Evolutionary conservation across 805 yeast species (phyloP).

Genomic region (Ogataea salicorniae): DNA sequence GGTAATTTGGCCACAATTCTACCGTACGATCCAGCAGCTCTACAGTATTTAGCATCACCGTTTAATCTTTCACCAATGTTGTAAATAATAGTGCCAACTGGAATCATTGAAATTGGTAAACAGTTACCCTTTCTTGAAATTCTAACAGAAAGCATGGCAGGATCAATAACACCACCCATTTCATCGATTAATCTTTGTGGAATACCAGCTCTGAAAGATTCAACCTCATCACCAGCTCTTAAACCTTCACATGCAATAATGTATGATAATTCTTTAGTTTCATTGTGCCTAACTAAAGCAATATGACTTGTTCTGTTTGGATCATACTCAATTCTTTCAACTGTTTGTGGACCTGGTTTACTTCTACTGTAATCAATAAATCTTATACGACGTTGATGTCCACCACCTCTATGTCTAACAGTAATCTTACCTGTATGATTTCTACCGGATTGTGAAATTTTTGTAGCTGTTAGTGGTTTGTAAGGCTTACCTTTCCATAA

Average conservation of each 20-base stretch:
- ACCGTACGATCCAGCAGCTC: constrained; percentile 94
- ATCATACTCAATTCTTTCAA: constrained; percentile 88
- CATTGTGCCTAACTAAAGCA: constrained; percentile 69
- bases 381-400: constrained; percentile 84
- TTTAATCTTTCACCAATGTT: constrained; percentile 72
- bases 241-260: constrained; percentile 89
- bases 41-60: constrained; percentile 84
- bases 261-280: constrained; percentile 62
- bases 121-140: constrained; percentile 94
- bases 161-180: constrained; percentile 91
- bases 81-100: constrained; percentile 89
- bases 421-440: constrained; percentile 85
- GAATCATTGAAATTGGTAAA: constrained; percentile 85
- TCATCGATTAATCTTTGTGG: constrained; percentile 68
- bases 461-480: constrained; percentile 66
- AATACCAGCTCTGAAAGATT: constrained; percentile 83
- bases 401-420: constrained; percentile 95
- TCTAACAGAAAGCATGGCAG: constrained; percentile 81
- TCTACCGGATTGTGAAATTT: constrained; percentile 78
- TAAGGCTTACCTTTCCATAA: constrained; percentile 83
- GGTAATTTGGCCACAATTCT: constrained; percentile 77
- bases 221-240: constrained; percentile 88
- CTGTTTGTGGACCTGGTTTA: constrained; percentile 68
- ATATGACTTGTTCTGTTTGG: constrained; percentile 93
- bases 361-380: constrained; percentile 70